Conservation (phyloP, 2,329 filamentous ascomycete genomes). For the Cytospora chrysosperma region DNA sequence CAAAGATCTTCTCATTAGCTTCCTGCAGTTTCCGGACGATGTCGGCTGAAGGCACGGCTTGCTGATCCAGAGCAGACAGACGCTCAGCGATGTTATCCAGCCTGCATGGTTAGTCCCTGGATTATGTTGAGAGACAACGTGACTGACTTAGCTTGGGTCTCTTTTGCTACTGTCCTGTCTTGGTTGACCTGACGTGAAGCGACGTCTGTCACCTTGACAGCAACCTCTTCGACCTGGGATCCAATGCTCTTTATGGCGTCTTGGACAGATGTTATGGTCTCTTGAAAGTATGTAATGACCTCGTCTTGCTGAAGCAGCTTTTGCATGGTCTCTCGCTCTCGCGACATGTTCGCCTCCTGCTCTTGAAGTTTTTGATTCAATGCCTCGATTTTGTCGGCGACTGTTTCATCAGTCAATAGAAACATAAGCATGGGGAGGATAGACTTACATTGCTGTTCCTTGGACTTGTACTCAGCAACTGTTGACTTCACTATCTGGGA, state of each 20-base stretch:
- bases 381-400: conserved; percentile 26
- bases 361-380: conserved; percentile 22
- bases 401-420: conserved; percentile 7
- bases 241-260: conserved; percentile 9
- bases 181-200: conserved; percentile 12
- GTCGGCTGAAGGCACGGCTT: neutral
- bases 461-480: conserved; percentile 15
- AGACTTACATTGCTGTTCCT: conserved; percentile 21
- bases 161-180: conserved; percentile 16
- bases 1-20: conserved; percentile 5
- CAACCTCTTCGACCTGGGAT: conserved; percentile 8
- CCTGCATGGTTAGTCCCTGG: conserved; percentile 3
- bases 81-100: conserved; percentile 13
- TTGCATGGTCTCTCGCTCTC: conserved; percentile 15
- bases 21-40: conserved; percentile 13
- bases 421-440: conserved; percentile 1
- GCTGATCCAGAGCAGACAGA: neutral
- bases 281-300: neutral
- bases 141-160: conserved; percentile 16
- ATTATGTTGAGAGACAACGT: neutral
- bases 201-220: conserved; percentile 7
- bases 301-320: conserved; percentile 10
- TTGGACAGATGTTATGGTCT: conserved; percentile 5
- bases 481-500: conserved; percentile 27
- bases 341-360: conserved; percentile 12